A percentile compares a stretch with the other conserved stretches of the same genome.
Evolutionary conservation across 345 rosid species (phyloP).

Genomic region (Eucalyptus paniculata): DNA sequence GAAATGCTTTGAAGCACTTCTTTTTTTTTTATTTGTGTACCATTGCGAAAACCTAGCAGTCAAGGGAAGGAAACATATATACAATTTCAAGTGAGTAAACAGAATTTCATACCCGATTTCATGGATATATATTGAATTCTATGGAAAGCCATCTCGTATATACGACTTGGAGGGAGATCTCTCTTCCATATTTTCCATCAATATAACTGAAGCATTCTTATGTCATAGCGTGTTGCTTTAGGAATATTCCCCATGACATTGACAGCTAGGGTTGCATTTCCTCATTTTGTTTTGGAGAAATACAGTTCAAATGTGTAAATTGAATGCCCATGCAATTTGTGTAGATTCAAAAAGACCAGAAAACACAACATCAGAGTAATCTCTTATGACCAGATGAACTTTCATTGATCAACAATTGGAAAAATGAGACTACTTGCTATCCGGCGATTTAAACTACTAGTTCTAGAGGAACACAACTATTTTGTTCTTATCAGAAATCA

Average conservation of each 20-base stretch:
- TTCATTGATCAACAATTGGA: background rate
- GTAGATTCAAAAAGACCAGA: background rate
- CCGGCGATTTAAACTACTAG: background rate
- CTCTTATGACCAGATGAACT: background rate
- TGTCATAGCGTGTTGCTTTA: background rate
- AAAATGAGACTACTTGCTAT: background rate
- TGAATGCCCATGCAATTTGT: background rate
- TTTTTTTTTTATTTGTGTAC: background rate
- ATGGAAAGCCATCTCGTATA: background rate
- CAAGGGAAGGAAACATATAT: background rate
- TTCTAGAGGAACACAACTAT: background rate
- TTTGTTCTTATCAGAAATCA: background rate
- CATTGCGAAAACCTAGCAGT: background rate
- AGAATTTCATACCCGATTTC: background rate
- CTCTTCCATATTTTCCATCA: background rate
- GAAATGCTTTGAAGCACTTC: background rate
- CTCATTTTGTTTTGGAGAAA: background rate
- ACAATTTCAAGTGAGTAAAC: background rate
- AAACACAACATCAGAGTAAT: background rate
- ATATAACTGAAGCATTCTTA: rapidly evolving
- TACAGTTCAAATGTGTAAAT: background rate
- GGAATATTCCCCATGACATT: too few species aligned
- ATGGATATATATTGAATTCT: background rate
- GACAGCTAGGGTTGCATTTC: background rate
- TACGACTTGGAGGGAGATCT: background rate